These are phyloP conservation scores for Funneliformis geosporum DNA, from an alignment of 192 early-diverging fungal genomes.

Conservation along the genomic window DNA sequence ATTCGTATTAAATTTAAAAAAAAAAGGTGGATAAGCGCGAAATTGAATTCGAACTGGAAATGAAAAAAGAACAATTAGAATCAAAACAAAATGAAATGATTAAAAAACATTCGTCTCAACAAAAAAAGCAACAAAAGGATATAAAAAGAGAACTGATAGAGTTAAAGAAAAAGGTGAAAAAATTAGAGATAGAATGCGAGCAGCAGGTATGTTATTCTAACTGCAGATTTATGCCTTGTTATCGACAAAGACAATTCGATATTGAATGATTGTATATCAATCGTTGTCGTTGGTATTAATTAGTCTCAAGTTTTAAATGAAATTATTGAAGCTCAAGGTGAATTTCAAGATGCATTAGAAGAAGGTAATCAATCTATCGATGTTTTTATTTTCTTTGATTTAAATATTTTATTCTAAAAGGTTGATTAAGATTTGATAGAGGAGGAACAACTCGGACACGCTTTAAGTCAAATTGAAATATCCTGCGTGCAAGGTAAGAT, in stretches of 20 bases:
- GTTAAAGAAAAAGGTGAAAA: conserved; percentile 16
- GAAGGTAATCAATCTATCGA: background rate
- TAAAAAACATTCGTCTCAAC: background rate
- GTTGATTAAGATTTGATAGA: background rate
- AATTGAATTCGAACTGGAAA: background rate
- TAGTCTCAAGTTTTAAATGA: too few relatives aligned
- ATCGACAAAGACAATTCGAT: background rate
- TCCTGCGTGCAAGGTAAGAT: conserved; percentile 8
- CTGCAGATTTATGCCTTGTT: background rate
- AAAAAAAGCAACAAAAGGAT: background rate
- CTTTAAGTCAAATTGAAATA: background rate
- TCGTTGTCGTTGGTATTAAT: too few relatives aligned
- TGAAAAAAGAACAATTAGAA: conserved; percentile 19
- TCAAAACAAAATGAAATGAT: background rate
- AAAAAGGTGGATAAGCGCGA: conserved; percentile 1
- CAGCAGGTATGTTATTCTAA: background rate
- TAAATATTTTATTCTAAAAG: background rate
- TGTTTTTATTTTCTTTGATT: background rate
- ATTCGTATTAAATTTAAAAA: background rate
- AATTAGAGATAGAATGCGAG: conserved; percentile 1
- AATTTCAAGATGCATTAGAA: background rate
- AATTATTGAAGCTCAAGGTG: background rate
- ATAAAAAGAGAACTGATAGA: background rate
- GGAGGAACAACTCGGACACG: conserved; percentile 1
- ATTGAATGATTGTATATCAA: too few relatives aligned